Conservation (phyloP, 176 grass and related monocot species). For the Avena eriantha region DNA sequence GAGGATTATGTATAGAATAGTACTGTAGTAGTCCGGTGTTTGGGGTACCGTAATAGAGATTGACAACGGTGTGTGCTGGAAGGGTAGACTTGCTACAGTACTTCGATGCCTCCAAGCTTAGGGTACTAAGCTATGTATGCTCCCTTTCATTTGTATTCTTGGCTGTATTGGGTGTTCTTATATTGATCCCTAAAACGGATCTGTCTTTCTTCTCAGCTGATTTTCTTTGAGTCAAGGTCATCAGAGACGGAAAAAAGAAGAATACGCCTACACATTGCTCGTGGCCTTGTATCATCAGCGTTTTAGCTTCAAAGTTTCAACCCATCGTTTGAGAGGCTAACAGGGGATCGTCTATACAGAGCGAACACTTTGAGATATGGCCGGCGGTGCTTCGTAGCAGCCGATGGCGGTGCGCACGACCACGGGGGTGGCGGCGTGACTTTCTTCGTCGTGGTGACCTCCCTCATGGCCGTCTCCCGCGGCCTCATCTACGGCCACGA, state of each 20-base stretch:
- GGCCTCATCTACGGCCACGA: constrained; percentile 63
- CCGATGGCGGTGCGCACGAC: not conserved
- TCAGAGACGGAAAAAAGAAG: too few species aligned
- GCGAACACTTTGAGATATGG: not conserved
- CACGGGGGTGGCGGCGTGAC: constrained; percentile 47
- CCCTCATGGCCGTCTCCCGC: constrained; percentile 54
- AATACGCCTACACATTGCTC: not conserved
- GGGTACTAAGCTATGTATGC: not conserved
- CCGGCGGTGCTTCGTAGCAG: not conserved
- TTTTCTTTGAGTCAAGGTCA: too few species aligned
- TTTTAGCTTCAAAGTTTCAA: too few species aligned
- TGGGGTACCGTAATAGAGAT: not conserved
- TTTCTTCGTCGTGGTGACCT: constrained; percentile 44
- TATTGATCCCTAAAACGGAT: too few species aligned
- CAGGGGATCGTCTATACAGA: too few species aligned
- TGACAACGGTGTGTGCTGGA: not conserved
- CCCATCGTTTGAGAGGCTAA: too few species aligned
- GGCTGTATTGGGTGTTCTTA: too few species aligned
- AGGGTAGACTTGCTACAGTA: not conserved
- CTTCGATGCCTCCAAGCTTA: not conserved
- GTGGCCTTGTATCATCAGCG: not conserved
- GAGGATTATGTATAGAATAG: not conserved
- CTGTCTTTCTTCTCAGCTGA: too few species aligned
- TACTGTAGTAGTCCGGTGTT: not conserved
- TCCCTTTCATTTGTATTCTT: too few species aligned